Percentiles rank a stretch among this genome's conserved stretches.
These are phyloP conservation scores for Plasmodium gonderi DNA, from an alignment of 169 alveolate genomes.

Conservation along the genomic window DNA sequence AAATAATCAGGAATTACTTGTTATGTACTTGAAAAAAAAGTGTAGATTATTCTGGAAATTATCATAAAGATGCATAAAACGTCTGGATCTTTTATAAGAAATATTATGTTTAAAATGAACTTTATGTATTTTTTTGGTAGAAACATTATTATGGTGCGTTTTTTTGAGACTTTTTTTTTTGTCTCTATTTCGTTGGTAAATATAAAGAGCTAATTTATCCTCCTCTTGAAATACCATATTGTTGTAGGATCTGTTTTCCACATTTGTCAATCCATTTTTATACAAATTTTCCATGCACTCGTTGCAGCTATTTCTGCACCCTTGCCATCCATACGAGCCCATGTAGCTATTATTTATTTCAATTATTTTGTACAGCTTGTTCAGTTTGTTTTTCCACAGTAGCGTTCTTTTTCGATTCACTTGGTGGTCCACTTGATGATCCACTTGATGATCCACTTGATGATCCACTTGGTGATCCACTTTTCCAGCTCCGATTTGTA, in stretches of 20 bases:
- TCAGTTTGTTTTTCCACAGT: conserved; percentile 42
- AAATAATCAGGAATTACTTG: conserved; percentile 2
- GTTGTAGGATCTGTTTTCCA: not conserved
- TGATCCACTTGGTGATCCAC: not conserved
- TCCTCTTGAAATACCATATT: conserved; percentile 2
- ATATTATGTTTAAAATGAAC: not conserved
- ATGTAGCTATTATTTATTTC: conserved; percentile 37
- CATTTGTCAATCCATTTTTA: not conserved
- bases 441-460: not conserved
- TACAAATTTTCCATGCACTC: not conserved
- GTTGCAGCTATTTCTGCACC: not conserved
- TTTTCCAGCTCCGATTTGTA: not conserved
- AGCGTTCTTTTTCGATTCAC: not conserved
- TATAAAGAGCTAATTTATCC: conserved; percentile 50
- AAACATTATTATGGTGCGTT: conserved; percentile 7
- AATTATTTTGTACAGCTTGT: conserved; percentile 39
- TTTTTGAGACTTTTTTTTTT: conserved; percentile 24
- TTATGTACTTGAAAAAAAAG: conserved; percentile 26
- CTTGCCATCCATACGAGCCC: not conserved
- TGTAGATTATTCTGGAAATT: conserved; percentile 30
- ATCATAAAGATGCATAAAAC: conserved; percentile 7
- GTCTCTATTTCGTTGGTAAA: conserved; percentile 23
- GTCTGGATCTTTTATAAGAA: conserved; percentile 4
- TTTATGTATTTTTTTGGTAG: conserved; percentile 22
- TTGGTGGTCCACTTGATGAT: not conserved